A percentile compares a stretch with the other conserved stretches of the same genome.
These are phyloP conservation scores for Aspergillus egyptiacus DNA, from an alignment of 495 filamentous ascomycete genomes.

Conservation along the genomic window DNA sequence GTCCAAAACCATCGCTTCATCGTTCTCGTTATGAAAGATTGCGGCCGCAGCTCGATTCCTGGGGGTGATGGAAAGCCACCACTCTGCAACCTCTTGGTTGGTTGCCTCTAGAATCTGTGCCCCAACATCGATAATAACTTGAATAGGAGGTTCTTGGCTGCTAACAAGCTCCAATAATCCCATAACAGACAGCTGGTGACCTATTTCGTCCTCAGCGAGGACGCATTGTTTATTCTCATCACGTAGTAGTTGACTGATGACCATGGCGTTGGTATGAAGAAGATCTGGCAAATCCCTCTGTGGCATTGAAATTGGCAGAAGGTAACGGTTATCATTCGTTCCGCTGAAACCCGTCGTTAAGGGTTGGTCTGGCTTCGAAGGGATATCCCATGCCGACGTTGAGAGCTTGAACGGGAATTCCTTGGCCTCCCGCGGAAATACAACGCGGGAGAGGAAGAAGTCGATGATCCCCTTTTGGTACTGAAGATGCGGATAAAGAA, in stretches of 20 bases:
- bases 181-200: conserved; percentile 25
- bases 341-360: conserved; percentile 62
- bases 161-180: conserved; percentile 41
- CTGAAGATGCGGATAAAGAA: conserved; percentile 50
- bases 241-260: conserved; percentile 51
- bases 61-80: conserved; percentile 32
- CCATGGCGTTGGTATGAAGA: conserved; percentile 57
- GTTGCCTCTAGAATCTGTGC: conserved; percentile 62
- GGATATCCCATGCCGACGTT: conserved; percentile 65
- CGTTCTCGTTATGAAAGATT: conserved; percentile 48
- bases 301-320: conserved; percentile 50
- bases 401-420: conserved; percentile 61
- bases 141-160: conserved; percentile 31
- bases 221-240: conserved; percentile 47
- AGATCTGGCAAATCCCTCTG: conserved; percentile 53
- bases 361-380: conserved; percentile 36
- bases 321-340: conserved; percentile 57
- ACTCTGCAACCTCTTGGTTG: conserved; percentile 47
- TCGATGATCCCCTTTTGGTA: conserved; percentile 51
- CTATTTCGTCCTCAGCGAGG: not conserved
- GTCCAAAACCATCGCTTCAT: conserved; percentile 46
- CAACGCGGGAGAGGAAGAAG: conserved; percentile 54
- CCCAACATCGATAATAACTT: conserved; percentile 67
- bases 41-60: conserved; percentile 36
- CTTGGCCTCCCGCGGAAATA: conserved; percentile 61